Conservation (phyloP, 768 basidiomycete species). For the Boletellus emodensis region DNA sequence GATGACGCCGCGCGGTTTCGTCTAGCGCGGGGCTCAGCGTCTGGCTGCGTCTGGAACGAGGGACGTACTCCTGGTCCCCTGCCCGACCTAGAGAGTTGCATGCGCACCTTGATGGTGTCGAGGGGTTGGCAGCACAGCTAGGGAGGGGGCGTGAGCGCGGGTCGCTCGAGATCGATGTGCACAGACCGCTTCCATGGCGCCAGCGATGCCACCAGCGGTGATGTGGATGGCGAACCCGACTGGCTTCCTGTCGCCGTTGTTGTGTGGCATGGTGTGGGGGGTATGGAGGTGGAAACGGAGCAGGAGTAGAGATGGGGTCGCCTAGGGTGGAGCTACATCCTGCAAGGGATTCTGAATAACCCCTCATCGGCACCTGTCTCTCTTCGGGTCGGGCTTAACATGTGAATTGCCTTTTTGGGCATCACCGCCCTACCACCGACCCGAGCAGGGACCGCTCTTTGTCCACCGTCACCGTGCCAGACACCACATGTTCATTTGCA, state of each 20-base stretch:
- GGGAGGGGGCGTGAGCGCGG: background rate
- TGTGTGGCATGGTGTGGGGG: slow-evolving; percentile 44
- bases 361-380: slow-evolving; percentile 17
- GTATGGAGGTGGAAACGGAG: background rate
- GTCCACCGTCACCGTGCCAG: slow-evolving; percentile 13
- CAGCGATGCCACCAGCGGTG: slow-evolving; percentile 91
- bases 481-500: slow-evolving; percentile 7
- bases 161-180: background rate
- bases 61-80: slow-evolving; percentile 74
- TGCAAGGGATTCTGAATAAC: background rate
- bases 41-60: background rate
- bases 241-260: slow-evolving; percentile 62
- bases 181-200: slow-evolving; percentile 86
- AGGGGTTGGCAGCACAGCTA: slow-evolving; percentile 86
- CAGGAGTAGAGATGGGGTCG: background rate
- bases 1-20: slow-evolving; percentile 87
- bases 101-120: slow-evolving; percentile 99
- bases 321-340: background rate
- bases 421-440: slow-evolving; percentile 19
- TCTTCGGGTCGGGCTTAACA: slow-evolving; percentile 23
- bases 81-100: slow-evolving; percentile 91
- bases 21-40: slow-evolving; percentile 44
- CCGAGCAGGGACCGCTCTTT: slow-evolving; percentile 19
- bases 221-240: slow-evolving; percentile 87
- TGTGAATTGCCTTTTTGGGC: slow-evolving; percentile 26